Evolutionary conservation across 208 protist species (phyloP), one percentile per base, ranked within the genome.

Genomic region (Acanthamoeba castellanii): DNA sequence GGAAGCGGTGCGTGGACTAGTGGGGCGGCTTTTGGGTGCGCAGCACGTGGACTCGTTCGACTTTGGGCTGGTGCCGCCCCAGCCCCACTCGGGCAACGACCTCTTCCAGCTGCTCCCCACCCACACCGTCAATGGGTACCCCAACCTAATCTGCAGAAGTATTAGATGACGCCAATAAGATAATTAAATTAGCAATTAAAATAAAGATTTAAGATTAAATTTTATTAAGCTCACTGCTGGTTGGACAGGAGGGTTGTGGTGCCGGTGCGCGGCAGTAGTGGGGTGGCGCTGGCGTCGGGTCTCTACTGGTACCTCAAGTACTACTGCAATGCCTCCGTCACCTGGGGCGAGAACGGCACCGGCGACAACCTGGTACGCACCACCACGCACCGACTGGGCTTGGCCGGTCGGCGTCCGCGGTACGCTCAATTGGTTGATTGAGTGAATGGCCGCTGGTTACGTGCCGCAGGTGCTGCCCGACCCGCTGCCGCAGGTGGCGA

Each of bases 271-370:
- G 92, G 92, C 37, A 78, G 47, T 27, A 78, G 59, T 32, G 94
- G 94, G 32, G 82, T 95, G 25, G 76, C 94, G 32, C 84, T 95
- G 42, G 84, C 94, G 25, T 94, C 94, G 16, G 94, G 81, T 7
- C 22, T 95, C 18, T 74, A 95, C 66, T 76, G 61, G 50, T 95
- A 95, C 50, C 42, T 95, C 25, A 92, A 89, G 66, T 78, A 95
- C 57, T 94, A 55, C 32, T 95, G 94, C 76, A 95, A 95, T 81
- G 25, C n/a, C 55, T 84, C 64, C 13, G 87, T 95, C 22, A 70
- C 81, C 2, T 95, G 94, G 94, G 94, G 87, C 47, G 81, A 94
- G n/a, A 37, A 78, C 66, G 89, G 89, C 37, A 93, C 89, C 11
- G 89, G 89, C 45, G 45, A 93, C 68, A 74, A 93, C 59, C 89